A percentile compares a stretch with the other conserved stretches of the same genome.
Conservation (phyloP, 1,284 basidiomycete genomes). For the Chalciporus sp. region DNA sequence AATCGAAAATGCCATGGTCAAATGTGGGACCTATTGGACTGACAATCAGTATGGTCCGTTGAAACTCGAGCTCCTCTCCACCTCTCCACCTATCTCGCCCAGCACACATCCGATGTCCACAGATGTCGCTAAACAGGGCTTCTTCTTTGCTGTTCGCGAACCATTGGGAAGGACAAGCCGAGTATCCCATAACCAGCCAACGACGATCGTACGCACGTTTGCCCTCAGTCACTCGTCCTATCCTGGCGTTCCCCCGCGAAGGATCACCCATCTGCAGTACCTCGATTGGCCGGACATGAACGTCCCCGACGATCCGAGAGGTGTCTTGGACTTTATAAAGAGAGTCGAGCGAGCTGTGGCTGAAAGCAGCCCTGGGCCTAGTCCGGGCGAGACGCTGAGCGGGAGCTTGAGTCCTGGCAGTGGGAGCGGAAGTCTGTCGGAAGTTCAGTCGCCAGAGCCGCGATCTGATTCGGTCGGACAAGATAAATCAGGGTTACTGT, state of each 20-base stretch:
- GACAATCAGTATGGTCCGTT: slow-evolving; percentile 73
- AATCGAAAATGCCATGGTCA: slow-evolving; percentile 84
- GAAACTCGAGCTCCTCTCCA: slow-evolving; percentile 63
- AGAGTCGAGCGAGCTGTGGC: slow-evolving; percentile 56
- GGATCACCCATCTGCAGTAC: slow-evolving; percentile 83
- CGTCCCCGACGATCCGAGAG: slow-evolving; percentile 80
- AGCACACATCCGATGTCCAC: neutral
- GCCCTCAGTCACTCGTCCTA: slow-evolving; percentile 62
- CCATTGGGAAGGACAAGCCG: slow-evolving; percentile 7
- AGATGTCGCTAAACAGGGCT: slow-evolving; percentile 30
- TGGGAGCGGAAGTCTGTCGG: slow-evolving; percentile 14
- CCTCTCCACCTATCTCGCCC: slow-evolving; percentile 45
- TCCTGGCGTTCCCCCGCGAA: slow-evolving; percentile 59
- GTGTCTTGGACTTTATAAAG: slow-evolving; percentile 72
- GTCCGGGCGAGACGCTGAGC: slow-evolving; percentile 19
- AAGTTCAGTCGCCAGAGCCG: slow-evolving; percentile 20
- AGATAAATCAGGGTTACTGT: slow-evolving; percentile 12
- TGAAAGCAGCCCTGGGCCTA: slow-evolving; percentile 44
- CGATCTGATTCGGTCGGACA: slow-evolving; percentile 6
- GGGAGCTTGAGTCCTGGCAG: slow-evolving; percentile 26
- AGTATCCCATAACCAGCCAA: slow-evolving; percentile 23
- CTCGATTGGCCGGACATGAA: slow-evolving; percentile 94
- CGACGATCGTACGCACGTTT: slow-evolving; percentile 71
- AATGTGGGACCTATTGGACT: slow-evolving; percentile 93
- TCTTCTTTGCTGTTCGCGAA: slow-evolving; percentile 34